Conservation (phyloP, 2,329 filamentous ascomycete species). For the Zasmidium cellare region DNA sequence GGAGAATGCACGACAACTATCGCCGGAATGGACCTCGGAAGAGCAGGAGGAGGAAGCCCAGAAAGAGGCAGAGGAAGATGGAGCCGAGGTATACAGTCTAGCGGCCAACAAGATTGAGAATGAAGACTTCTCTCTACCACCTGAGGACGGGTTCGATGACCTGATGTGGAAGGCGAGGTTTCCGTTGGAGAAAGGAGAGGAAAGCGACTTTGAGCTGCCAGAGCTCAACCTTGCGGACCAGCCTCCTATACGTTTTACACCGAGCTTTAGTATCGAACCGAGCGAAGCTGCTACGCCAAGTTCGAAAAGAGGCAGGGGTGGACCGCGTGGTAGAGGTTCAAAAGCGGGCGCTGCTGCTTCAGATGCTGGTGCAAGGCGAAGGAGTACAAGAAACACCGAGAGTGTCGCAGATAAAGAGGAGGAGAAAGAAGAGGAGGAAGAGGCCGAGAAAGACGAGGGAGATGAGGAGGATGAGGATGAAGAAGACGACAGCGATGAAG, state of each 20-base stretch:
- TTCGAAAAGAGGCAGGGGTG: slow-evolving; percentile 14
- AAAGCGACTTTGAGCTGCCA: slow-evolving; percentile 28
- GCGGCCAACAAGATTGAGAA: slow-evolving; percentile 39
- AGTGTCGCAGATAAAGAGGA: slow-evolving; percentile 28
- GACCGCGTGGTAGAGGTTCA: slow-evolving; percentile 14
- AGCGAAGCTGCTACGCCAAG: slow-evolving; percentile 25
- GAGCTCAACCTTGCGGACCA: slow-evolving; percentile 34
- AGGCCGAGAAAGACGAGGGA: slow-evolving; percentile 27
- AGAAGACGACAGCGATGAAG: slow-evolving; percentile 24
- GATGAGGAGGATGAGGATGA: slow-evolving; percentile 26
- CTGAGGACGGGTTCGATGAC: slow-evolving; percentile 39
- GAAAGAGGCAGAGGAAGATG: slow-evolving; percentile 41
- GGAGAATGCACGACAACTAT: slow-evolving; percentile 62
- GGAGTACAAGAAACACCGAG: slow-evolving; percentile 30
- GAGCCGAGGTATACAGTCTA: slow-evolving; percentile 37
- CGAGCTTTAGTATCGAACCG: slow-evolving; percentile 32
- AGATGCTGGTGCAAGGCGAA: slow-evolving; percentile 6
- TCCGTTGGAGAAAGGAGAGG: slow-evolving; percentile 20
- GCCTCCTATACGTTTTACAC: slow-evolving; percentile 34
- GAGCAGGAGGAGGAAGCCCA: slow-evolving; percentile 40
- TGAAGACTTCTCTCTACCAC: slow-evolving; percentile 45
- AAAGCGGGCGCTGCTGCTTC: slow-evolving; percentile 16
- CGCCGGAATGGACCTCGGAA: background rate
- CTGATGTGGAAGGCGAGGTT: slow-evolving; percentile 45
- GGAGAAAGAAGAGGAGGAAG: slow-evolving; percentile 19